These are phyloP conservation scores for Aspergillus sclerotioniger DNA, from an alignment of 495 filamentous ascomycete genomes.

Conservation along the genomic window DNA sequence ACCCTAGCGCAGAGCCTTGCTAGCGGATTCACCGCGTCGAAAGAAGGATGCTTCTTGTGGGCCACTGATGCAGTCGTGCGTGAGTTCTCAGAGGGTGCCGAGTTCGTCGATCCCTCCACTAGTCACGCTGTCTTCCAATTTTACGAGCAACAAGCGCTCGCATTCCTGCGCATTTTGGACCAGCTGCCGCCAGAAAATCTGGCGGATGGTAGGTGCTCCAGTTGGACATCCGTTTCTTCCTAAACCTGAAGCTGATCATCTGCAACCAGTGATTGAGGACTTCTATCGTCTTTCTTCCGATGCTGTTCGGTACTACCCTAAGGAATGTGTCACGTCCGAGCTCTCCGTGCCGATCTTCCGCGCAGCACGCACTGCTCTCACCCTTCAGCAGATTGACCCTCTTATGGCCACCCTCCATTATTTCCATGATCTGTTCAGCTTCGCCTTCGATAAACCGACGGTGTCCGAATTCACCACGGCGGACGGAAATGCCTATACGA, in stretches of 20 bases:
- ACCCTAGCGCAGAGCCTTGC: conserved; percentile 84
- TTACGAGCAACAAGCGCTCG: conserved; percentile 86
- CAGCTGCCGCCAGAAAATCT: conserved; percentile 81
- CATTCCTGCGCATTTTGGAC: conserved; percentile 84
- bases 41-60: conserved; percentile 97
- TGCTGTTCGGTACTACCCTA: conserved; percentile 87
- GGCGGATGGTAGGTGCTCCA: conserved; percentile 65
- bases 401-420: conserved; percentile 90
- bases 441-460: conserved; percentile 74
- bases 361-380: conserved; percentile 79
- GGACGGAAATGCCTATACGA: conserved; percentile 45
- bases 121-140: conserved; percentile 88
- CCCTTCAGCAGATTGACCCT: conserved; percentile 85
- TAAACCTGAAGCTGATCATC: conserved; percentile 10
- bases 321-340: conserved; percentile 70
- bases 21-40: conserved; percentile 76
- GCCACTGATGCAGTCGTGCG: conserved; percentile 91
- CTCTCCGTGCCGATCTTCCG: conserved; percentile 81
- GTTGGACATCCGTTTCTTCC: neutral
- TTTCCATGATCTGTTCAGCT: conserved; percentile 87
- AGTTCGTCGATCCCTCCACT: conserved; percentile 78
- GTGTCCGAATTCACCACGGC: conserved; percentile 61
- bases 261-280: conserved; percentile 82
- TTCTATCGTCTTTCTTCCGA: conserved; percentile 93
- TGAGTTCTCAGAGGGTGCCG: conserved; percentile 87